Conservation (phyloP, 148 eudicot genomes). For the Rhododendron griersonianum region DNA sequence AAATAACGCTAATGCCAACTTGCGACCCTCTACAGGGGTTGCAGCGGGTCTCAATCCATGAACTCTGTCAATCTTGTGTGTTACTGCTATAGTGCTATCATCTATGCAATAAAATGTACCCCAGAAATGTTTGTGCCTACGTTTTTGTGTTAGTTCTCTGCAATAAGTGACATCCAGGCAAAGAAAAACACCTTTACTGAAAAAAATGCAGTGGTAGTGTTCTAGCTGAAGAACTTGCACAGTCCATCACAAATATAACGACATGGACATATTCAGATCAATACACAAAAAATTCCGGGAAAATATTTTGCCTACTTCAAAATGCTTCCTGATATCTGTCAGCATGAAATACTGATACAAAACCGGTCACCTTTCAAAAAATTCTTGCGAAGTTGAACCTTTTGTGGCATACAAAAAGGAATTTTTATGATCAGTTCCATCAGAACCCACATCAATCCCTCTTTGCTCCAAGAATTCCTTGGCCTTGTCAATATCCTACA, state of each 20-base stretch:
- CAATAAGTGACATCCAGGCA: not conserved
- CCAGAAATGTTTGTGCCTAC: not conserved
- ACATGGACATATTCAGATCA: not conserved
- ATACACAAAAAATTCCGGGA: not conserved
- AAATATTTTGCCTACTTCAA: not conserved
- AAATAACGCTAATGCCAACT: not conserved
- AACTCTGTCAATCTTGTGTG: not conserved
- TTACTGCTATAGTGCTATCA: not conserved
- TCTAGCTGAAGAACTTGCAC: not conserved
- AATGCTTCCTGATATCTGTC: not conserved
- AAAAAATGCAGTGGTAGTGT: not conserved
- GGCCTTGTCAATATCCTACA: slow-evolving; percentile 72
- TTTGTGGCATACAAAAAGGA: not conserved
- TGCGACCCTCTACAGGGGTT: not conserved
- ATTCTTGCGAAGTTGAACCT: not conserved
- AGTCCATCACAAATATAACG: too few species aligned
- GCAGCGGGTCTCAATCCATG: not conserved
- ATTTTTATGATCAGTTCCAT: slow-evolving; percentile 13
- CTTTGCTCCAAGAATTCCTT: slow-evolving; percentile 55
- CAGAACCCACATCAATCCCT: slow-evolving; percentile 67
- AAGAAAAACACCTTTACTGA: not conserved
- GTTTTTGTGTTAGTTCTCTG: not conserved
- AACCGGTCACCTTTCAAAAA: not conserved
- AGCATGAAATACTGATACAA: not conserved
- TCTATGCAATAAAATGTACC: not conserved